Evolutionary conservation across 495 filamentous ascomycete genomes (phyloP), one percentile per base, ranked within the genome.

Genomic region (Penicillium subrubescens): DNA sequence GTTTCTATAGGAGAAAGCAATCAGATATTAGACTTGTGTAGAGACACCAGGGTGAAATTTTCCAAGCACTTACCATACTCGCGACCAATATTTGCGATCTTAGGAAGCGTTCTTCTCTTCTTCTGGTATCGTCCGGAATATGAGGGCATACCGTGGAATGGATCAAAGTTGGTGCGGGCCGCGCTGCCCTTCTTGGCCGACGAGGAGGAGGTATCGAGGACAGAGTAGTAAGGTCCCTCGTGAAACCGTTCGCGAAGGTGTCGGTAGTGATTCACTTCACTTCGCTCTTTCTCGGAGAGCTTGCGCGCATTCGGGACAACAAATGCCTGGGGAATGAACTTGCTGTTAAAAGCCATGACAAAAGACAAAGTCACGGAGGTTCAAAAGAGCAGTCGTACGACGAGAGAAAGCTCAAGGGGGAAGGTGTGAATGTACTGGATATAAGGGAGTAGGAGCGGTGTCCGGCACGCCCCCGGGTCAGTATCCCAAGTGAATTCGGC

Each of bases 111-210:
- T 61, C 82, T 71, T 44, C 76, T 79, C 66, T 83, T 83, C 75
- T 83, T 86, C 63, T 79, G 75, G 72, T 87, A 87, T 51, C 81
- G 81, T 19, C 82, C 73, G 46, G 81, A 82, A 66, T 86, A 89
- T 8, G 84, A 84, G 21, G 80, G 83, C 82, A 87, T 87, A 58
- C 86, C 83, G 46, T 83, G 77, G 67, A 89, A 89, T 5, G 86
- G 81, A 69, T 89, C 83, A 52, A 87, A 75, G 69, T 79, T 68
- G 58, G 74, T 66, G 56, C 80, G 70, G 48, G 76, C 70, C 21
- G 69, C 70, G 19, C 71, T 77, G 44, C 75, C 78, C 60, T 79
- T 78, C 34, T 79, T 82, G 0, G 77, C 79, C 1, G 75, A 75
- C 5, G 80, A 76, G 10, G 73, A 71, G 17, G 80, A 77, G 19